A percentile compares a stretch with the other conserved stretches of the same genome.
phyloP scores from a whole-genome alignment of 129 eudicot species.

The sunflower (Helianthus annuus) region HanXRQr2.0-SUNRISE NC_035436.2:178311483-178311982 shows the following conservation, averaged over 20 bases:
- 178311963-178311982: no score
- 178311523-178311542: constrained; percentile 48
- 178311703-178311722: constrained; percentile 11
- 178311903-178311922: no score
- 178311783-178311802: constrained; percentile 90
- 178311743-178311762: constrained; percentile 44
- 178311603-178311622: not conserved
- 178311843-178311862: constrained; percentile 81
- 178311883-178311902: constrained; percentile 9
- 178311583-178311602: not conserved
- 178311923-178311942: no score
- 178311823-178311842: constrained; percentile 72
- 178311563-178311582: constrained; percentile 56
- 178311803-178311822: constrained; percentile 54
- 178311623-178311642: constrained; percentile 8
- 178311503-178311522: constrained; percentile 50
- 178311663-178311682: constrained; percentile 7
- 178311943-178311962: no score
- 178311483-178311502: constrained; percentile 49
- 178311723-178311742: constrained; percentile 6
- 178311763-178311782: constrained; percentile 80
- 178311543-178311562: constrained; percentile 71
- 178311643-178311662: not conserved
- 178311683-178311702: constrained; percentile 14
- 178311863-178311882: constrained; percentile 82